These are phyloP conservation scores for Trichomonas vaginalis DNA, from an alignment of 208 protist species.

Conservation along the genomic window DNA sequence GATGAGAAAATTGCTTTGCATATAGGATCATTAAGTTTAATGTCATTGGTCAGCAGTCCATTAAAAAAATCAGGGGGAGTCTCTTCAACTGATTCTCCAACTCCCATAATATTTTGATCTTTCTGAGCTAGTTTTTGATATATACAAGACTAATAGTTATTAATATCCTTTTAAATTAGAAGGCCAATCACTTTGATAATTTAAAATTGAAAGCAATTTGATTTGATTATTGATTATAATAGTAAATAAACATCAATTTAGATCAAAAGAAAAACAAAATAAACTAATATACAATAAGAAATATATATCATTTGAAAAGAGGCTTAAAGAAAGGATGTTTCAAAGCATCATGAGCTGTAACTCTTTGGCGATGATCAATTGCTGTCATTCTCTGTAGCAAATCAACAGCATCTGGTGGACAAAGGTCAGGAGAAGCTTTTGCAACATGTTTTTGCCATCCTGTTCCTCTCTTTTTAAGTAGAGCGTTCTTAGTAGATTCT, in stretches of 20 bases:
- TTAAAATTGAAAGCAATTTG: too few relatives aligned
- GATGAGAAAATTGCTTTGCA: not conserved
- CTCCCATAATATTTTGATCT: too few relatives aligned
- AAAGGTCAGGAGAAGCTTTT: too few relatives aligned
- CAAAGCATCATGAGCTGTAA: not conserved
- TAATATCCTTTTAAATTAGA: too few relatives aligned
- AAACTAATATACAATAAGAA: too few relatives aligned
- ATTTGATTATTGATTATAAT: too few relatives aligned
- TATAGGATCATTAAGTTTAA: not conserved
- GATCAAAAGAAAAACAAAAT: too few relatives aligned
- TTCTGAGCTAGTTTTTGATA: too few relatives aligned
- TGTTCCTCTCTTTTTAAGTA: not conserved
- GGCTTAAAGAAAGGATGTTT: constrained; percentile 19
- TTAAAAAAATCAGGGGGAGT: not conserved
- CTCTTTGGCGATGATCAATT: not conserved
- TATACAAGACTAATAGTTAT: too few relatives aligned
- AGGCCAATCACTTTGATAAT: too few relatives aligned
- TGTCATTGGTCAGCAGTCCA: not conserved
- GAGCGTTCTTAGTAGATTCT: not conserved
- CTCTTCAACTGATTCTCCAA: not conserved
- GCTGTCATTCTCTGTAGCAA: not conserved
- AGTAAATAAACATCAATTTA: too few relatives aligned
- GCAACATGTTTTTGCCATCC: not conserved
- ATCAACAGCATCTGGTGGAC: constrained; percentile 4
- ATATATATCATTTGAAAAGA: too few relatives aligned